These are phyloP conservation scores for Fusarium sp. DNA, from an alignment of 2,329 filamentous ascomycete genomes.

Conservation along the genomic window DNA sequence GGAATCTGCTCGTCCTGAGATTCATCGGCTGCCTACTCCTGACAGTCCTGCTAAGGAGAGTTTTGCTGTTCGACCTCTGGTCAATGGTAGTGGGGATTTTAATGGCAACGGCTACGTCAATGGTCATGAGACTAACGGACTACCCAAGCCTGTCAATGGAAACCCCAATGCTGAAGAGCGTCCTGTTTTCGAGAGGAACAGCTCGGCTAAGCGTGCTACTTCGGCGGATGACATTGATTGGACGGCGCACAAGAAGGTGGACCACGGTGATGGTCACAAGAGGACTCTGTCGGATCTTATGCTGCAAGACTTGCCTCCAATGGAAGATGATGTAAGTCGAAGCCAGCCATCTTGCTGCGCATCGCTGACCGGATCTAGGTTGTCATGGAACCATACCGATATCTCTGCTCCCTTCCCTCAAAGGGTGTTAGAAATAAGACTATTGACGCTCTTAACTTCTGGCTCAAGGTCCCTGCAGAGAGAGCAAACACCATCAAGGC, in stretches of 20 bases:
- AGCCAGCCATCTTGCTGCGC: fast-evolving
- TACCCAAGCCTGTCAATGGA: background rate
- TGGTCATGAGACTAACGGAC: background rate
- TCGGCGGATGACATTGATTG: background rate
- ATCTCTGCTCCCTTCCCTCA: constrained; percentile 1
- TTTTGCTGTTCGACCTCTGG: background rate
- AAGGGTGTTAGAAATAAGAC: background rate
- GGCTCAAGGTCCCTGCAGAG: background rate
- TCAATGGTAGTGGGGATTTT: background rate
- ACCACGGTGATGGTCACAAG: background rate
- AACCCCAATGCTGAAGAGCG: background rate
- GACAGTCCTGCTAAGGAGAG: background rate
- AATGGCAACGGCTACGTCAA: background rate
- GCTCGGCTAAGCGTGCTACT: background rate
- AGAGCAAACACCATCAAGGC: background rate
- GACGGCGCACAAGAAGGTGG: background rate
- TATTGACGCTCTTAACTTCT: constrained; percentile 10
- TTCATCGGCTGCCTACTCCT: background rate
- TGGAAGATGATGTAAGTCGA: background rate
- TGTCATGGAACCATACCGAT: background rate
- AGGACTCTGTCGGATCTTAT: background rate
- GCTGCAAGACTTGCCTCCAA: background rate
- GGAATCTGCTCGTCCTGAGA: background rate
- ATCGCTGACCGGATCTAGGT: background rate
- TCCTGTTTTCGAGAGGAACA: background rate